These are phyloP conservation scores for Zoysia japonica DNA, from an alignment of 176 grass and related monocot species.

Conservation along the genomic window DNA sequence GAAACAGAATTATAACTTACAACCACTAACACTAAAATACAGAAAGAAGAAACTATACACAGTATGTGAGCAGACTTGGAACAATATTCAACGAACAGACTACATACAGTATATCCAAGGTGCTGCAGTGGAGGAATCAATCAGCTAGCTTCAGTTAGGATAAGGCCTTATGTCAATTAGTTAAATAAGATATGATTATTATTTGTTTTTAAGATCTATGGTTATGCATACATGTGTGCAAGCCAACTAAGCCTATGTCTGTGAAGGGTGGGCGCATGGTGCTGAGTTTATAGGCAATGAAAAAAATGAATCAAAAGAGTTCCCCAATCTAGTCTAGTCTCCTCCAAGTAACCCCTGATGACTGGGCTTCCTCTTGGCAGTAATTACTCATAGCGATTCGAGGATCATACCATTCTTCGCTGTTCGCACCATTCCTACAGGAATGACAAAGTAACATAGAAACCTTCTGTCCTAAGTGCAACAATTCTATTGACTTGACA, in stretches of 20 bases:
- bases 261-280: background rate
- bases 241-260: background rate
- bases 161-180: background rate
- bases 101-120: background rate
- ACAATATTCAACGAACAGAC: background rate
- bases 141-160: background rate
- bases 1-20: constrained; percentile 27
- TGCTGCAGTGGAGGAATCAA: background rate
- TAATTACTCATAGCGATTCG: background rate
- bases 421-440: constrained; percentile 2
- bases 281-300: background rate
- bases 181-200: background rate
- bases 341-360: no score
- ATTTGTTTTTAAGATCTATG: background rate
- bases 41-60: constrained; percentile 9
- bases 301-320: background rate
- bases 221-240: background rate
- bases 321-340: no score
- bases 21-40: constrained; percentile 29
- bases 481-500: background rate
- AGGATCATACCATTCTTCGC: background rate
- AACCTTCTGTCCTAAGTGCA: background rate
- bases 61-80: background rate
- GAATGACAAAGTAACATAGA: background rate
- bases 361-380: background rate